phyloP scores from a whole-genome alignment of 139 green algal species.

The Trebouxia sp. region DNA sequence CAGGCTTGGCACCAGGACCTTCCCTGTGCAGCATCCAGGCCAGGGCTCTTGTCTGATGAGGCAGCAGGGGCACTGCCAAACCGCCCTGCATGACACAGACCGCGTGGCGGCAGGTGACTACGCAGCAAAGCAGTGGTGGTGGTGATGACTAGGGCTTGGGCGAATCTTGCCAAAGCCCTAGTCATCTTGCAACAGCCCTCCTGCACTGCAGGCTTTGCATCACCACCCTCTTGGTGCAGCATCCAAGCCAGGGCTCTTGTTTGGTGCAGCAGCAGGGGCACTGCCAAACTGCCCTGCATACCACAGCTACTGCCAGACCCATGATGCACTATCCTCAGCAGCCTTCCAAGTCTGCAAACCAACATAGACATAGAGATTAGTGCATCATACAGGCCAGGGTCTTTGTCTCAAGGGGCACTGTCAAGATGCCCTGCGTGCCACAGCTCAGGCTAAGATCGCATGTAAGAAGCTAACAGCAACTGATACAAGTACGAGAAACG shows the following conservation, averaged over 20 bases:
- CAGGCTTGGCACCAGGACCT: background rate
- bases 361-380: too few relatives aligned
- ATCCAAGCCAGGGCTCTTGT: conserved; percentile 65
- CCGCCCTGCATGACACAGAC: conserved; percentile 25
- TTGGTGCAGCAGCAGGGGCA: conserved; percentile 64
- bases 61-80: conserved; percentile 57
- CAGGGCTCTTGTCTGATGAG: conserved; percentile 63
- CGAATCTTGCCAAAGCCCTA: conserved; percentile 64
- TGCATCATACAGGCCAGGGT: conserved; percentile 67
- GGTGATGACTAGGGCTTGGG: too few relatives aligned
- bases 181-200: conserved; percentile 47
- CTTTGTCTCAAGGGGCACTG: conserved; percentile 59
- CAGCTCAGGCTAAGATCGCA: too few relatives aligned
- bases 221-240: conserved; percentile 52
- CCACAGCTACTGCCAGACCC: conserved; percentile 36
- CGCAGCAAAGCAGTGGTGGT: conserved; percentile 49
- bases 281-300: conserved; percentile 47
- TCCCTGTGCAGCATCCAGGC: conserved; percentile 70
- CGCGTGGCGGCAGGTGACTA: too few relatives aligned
- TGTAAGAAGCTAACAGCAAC: too few relatives aligned
- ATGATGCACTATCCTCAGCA: background rate
- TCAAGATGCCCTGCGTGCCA: too few relatives aligned
- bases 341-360: too few relatives aligned
- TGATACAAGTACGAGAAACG: too few relatives aligned
- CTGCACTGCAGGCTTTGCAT: background rate